phyloP scores from a whole-genome alignment of 2,329 filamentous ascomycete species.

The Diaporthe velutina region DNA sequence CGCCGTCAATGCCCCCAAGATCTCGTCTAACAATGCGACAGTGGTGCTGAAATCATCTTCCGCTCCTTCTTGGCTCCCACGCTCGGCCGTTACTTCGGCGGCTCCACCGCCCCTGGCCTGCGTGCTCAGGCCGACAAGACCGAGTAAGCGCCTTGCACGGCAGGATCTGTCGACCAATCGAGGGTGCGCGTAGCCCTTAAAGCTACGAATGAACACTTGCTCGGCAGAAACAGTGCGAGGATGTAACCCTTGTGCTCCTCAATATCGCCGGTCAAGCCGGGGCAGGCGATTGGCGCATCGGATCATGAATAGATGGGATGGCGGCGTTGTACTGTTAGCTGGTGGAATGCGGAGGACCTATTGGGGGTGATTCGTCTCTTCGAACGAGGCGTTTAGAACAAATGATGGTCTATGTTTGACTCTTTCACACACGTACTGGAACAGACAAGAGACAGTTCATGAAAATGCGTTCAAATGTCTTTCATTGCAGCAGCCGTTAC shows the following conservation, averaged over 20 bases:
- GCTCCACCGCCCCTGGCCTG: slow-evolving; percentile 86
- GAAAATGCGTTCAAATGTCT: slow-evolving; percentile 29
- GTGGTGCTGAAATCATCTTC: slow-evolving; percentile 97
- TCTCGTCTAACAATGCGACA: slow-evolving; percentile 52
- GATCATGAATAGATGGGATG: slow-evolving; percentile 18
- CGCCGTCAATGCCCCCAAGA: background rate
- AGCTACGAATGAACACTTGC: background rate
- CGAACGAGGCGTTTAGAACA: slow-evolving; percentile 13
- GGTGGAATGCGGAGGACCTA: background rate
- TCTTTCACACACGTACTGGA: slow-evolving; percentile 9
- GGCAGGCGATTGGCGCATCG: background rate
- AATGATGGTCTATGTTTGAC: slow-evolving; percentile 13
- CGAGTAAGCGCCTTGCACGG: slow-evolving; percentile 60
- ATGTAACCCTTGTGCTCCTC: slow-evolving; percentile 35
- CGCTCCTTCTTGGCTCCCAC: slow-evolving; percentile 93
- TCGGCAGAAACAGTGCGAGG: background rate
- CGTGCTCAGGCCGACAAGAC: slow-evolving; percentile 88
- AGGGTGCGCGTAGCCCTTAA: slow-evolving; percentile 42
- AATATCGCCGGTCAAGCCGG: slow-evolving; percentile 42
- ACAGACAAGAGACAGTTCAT: slow-evolving; percentile 20
- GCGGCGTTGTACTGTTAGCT: slow-evolving; percentile 1
- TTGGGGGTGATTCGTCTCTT: background rate
- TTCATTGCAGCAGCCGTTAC: background rate
- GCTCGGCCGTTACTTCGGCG: slow-evolving; percentile 90
- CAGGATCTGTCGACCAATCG: slow-evolving; percentile 1